These are phyloP conservation scores for Teratosphaeria nubilosa DNA, from an alignment of 2,329 filamentous ascomycete species.

Conservation along the genomic window DNA sequence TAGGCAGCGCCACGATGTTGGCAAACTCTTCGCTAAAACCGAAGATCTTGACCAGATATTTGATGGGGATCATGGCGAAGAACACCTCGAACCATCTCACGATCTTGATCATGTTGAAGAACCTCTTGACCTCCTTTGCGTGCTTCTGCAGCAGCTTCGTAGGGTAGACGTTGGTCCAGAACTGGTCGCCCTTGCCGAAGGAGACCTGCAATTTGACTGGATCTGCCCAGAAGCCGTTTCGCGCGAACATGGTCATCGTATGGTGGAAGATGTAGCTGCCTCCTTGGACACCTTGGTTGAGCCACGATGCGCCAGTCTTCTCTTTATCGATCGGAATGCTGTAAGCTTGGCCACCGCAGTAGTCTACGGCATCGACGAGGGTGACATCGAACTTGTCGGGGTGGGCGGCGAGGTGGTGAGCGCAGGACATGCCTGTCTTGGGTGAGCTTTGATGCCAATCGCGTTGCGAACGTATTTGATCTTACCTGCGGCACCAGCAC, in stretches of 20 bases:
- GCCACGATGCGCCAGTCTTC: slow-evolving; percentile 48
- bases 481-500: slow-evolving; percentile 52
- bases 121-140: slow-evolving; percentile 45
- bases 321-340: slow-evolving; percentile 47
- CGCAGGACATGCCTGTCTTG: slow-evolving; percentile 48
- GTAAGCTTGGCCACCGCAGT: slow-evolving; percentile 52
- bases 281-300: slow-evolving; percentile 55
- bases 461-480: background rate
- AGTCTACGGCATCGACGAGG: slow-evolving; percentile 47
- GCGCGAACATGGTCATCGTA: slow-evolving; percentile 54
- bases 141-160: slow-evolving; percentile 48
- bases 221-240: slow-evolving; percentile 46
- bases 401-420: slow-evolving; percentile 55
- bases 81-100: slow-evolving; percentile 51
- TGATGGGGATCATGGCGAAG: slow-evolving; percentile 52
- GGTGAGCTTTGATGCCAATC: background rate
- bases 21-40: slow-evolving; percentile 60
- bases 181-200: slow-evolving; percentile 52
- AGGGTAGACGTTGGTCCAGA: slow-evolving; percentile 58
- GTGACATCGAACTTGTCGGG: slow-evolving; percentile 57
- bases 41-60: slow-evolving; percentile 56
- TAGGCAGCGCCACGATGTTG: slow-evolving; percentile 59
- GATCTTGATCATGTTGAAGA: slow-evolving; percentile 45
- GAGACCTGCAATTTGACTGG: slow-evolving; percentile 52
- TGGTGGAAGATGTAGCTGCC: slow-evolving; percentile 58